Evolutionary conservation across 2,329 filamentous ascomycete genomes (phyloP).

Genomic region (Alternaria burnsii): DNA sequence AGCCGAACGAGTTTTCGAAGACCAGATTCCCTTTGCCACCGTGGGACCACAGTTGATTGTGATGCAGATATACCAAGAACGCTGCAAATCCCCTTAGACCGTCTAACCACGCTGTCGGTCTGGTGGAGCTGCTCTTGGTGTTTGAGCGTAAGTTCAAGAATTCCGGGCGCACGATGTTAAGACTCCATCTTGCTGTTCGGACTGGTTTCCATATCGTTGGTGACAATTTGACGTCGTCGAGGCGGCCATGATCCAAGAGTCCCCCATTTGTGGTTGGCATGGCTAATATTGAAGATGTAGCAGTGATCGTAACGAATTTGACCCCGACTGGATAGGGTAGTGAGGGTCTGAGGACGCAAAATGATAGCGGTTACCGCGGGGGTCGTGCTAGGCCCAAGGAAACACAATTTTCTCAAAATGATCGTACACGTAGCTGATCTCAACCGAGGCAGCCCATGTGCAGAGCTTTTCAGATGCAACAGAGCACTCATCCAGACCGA

Average conservation of each 20-base stretch:
- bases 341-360: neutral
- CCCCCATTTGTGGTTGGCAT: slow-evolving; percentile 45
- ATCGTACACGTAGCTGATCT: neutral
- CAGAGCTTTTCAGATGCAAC: neutral
- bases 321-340: neutral
- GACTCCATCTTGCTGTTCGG: slow-evolving; percentile 38
- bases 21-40: slow-evolving; percentile 58
- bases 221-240: slow-evolving; percentile 39
- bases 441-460: slow-evolving; percentile 1
- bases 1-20: slow-evolving; percentile 50
- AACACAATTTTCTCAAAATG: slow-evolving; percentile 1
- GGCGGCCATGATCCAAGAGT: slow-evolving; percentile 33
- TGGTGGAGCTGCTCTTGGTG: slow-evolving; percentile 29
- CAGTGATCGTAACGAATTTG: neutral
- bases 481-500: neutral
- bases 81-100: slow-evolving; percentile 73
- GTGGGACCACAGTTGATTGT: slow-evolving; percentile 59
- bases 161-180: slow-evolving; percentile 44
- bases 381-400: neutral
- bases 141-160: slow-evolving; percentile 35
- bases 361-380: neutral
- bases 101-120: slow-evolving; percentile 59
- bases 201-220: slow-evolving; percentile 38
- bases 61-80: slow-evolving; percentile 69
- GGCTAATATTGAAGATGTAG: slow-evolving; percentile 1